Base-by-base conservation (phyloP, 768 basidiomycete species). In the Mycena belliarum region DNA sequence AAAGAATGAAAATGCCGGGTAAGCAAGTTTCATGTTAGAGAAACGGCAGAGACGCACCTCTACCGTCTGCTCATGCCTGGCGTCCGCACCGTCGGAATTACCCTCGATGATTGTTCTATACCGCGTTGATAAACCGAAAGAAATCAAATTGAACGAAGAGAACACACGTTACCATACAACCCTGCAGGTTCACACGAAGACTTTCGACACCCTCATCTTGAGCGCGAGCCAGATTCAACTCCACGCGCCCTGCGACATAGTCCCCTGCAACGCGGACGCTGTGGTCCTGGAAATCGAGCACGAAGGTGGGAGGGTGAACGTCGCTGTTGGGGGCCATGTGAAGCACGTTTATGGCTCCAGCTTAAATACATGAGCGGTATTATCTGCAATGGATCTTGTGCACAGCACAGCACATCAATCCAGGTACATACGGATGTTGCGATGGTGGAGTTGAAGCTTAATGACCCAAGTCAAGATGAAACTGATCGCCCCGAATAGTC, bases 191-290 rank as follows among this genome's bases (percentile, higher is more conserved):
- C 12, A 63, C 43, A 21, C 23, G 14, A 7, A 63, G 29, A 43
- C 35, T 50, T 48, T 59, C 61, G 20, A 63, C 20, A 1, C 61
- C 57, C 18, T 59, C 61, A 18, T 59, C 50, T 35, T 63, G 61
- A 4, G 61, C 61, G 6, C 38, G 49, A 32, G 54, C 49, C 15
- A 55, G 37, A 40, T 63, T 48, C 40, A 59, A 35, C 38, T 63
- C 53, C 14, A 55, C 61, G 9, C 44, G 53, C 5, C 57, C 57
- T n/a, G 46, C 26, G 23, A 63, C 50, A 24, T 18, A 51, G 43
- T 62, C 56, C 40, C 61, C 61, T 2, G 61, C 52, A 10, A 62
- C 48, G 10, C 61, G 52, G 52, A 62, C 52, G 6, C 41, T 21
- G 23, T 58, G 44, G 20, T 47, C 43, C 20, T 32, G 29, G 29